Evolutionary conservation across 345 rosid species (phyloP), one percentile per base, ranked within the genome.

Genomic region (Jatropha curcas): DNA sequence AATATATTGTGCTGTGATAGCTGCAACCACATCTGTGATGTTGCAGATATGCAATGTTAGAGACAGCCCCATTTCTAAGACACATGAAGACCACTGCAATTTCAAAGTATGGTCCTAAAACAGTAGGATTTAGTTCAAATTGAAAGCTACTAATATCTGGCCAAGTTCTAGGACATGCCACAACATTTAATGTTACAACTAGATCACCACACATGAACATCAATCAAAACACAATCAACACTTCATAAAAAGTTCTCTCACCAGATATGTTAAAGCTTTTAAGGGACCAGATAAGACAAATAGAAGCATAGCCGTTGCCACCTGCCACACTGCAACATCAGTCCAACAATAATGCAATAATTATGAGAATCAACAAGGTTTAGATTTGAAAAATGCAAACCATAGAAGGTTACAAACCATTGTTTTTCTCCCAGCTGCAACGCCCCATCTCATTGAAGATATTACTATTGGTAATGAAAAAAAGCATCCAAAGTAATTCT

Each of bases 401-500:
- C 14, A 65, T 55, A 37, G 72, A 68, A 48, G 27, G 60, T 60
- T 7, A 74, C 85, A 78, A 68, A 94, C 97, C 97, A 92, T 86
- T 20, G 96, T 93, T 80, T 92, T 94, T 83, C 98, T 94, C 61
- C 98, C 97, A 73, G 89, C 93, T 4, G 97, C 84, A 65, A 94
- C 81, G 64, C 94, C 89, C 98, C 98, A 90, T 80, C 98, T 87
- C 84, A 92, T 77, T 1, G 95, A 92, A 67, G 98, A 83, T 64
- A 94, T 82, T 71, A 94, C 98, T 20, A 90, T 85, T 9, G 97
- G 98, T 85, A 94, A 74, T 7, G 97, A 82, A 77, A 94, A 94
- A 79, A 94, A 92, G 76, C 98, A 90, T 31, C 98, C 98, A 66
- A 94, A 94, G 88, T 94, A 94, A 80, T 88, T 94, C 97, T 94